Percentiles rank a stretch among this genome's conserved stretches.
These are phyloP conservation scores for Backusella australiensis DNA, from an alignment of 192 early-diverging fungal genomes.

Conservation along the genomic window DNA sequence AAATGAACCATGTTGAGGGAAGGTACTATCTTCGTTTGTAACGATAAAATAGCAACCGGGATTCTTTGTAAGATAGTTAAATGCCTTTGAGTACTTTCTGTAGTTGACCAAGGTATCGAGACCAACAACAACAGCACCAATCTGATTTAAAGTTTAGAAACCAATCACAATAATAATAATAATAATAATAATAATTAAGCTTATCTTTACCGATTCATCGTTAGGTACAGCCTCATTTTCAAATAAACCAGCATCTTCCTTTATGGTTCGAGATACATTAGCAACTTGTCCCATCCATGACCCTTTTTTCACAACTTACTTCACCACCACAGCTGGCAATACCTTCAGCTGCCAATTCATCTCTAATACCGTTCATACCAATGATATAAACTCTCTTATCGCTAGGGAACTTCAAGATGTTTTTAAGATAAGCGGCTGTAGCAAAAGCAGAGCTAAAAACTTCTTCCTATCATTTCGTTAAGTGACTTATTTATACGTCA, in stretches of 20 bases:
- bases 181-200: background rate
- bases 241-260: constrained; percentile 48
- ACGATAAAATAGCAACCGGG: constrained; percentile 79
- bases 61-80: constrained; percentile 74
- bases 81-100: constrained; percentile 89
- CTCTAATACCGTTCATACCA: constrained; percentile 83
- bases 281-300: background rate
- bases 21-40: constrained; percentile 92
- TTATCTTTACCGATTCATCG: constrained; percentile 44
- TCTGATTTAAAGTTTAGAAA: constrained; percentile 10
- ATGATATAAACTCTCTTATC: constrained; percentile 91
- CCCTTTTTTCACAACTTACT: constrained; percentile 25
- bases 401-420: constrained; percentile 78
- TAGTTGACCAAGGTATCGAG: constrained; percentile 94
- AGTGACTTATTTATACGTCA: no score
- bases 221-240: constrained; percentile 49
- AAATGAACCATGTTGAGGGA: constrained; percentile 71
- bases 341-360: constrained; percentile 82
- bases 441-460: constrained; percentile 93
- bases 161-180: no score
- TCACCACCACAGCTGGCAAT: constrained; percentile 58
- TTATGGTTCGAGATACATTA: background rate
- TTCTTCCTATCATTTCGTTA: constrained; percentile 59
- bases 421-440: constrained; percentile 87
- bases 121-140: constrained; percentile 93